phyloP scores from a whole-genome alignment of 2,329 filamentous ascomycete genomes.

The Rosellinia necatrix region DNA sequence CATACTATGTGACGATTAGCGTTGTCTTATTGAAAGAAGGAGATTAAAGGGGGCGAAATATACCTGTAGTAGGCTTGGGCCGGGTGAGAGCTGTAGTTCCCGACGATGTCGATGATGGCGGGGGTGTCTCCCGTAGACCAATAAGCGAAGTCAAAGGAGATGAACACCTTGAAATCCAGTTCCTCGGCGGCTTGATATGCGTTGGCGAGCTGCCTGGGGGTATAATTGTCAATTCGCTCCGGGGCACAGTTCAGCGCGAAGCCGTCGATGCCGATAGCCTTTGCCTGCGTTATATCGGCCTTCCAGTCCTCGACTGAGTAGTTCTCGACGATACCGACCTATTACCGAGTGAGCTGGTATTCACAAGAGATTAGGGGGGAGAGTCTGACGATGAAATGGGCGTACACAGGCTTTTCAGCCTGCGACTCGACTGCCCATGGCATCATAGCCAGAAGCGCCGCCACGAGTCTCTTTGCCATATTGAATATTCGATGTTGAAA shows the following conservation, averaged over 20 bases:
- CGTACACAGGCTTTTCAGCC: constrained; percentile 16
- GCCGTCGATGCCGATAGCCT: constrained; percentile 22
- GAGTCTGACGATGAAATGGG: too few relatives aligned
- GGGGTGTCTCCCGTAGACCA: constrained; percentile 18
- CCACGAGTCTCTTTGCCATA: constrained; percentile 15
- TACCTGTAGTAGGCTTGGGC: constrained; percentile 22
- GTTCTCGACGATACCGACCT: constrained; percentile 23
- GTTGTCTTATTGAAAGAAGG: too few relatives aligned
- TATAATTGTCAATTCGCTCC: constrained; percentile 13
- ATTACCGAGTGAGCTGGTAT: background rate
- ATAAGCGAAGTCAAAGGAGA: constrained; percentile 25
- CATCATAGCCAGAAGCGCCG: constrained; percentile 17
- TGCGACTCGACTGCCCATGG: constrained; percentile 18
- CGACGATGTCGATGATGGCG: constrained; percentile 11
- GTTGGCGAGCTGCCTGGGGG: constrained; percentile 22
- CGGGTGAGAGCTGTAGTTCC: constrained; percentile 19
- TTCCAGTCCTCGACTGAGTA: constrained; percentile 26
- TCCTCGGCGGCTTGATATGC: constrained; percentile 22
- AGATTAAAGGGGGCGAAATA: background rate
- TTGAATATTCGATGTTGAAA: too few relatives aligned
- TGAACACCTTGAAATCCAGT: constrained; percentile 19
- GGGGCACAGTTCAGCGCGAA: constrained; percentile 22
- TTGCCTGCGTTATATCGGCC: constrained; percentile 18
- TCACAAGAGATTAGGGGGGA: too few relatives aligned
- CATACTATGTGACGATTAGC: too few relatives aligned